Conservation (phyloP, 257 asterid genomes). For the Solanum etuberosum region DNA sequence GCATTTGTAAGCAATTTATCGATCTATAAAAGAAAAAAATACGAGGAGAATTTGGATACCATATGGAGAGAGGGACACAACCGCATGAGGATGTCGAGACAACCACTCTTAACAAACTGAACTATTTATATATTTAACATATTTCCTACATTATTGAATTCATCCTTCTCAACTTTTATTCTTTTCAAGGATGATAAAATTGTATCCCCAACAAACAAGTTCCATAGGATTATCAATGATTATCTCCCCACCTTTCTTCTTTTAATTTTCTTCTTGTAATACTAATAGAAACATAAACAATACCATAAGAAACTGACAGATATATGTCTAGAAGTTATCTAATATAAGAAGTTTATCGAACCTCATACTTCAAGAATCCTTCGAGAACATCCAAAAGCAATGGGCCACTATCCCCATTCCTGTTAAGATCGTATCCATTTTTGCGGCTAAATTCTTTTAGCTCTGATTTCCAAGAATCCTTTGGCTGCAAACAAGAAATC, state of each 20-base stretch:
- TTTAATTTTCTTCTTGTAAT: not conserved
- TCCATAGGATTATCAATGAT: not conserved
- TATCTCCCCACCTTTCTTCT: not conserved
- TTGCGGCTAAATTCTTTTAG: slow-evolving; percentile 84
- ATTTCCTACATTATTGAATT: not conserved
- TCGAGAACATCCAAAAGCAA: slow-evolving; percentile 95
- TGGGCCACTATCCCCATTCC: slow-evolving; percentile 90
- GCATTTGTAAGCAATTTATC: not conserved
- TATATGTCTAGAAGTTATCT: not conserved
- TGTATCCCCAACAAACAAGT: not conserved
- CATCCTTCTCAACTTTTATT: not conserved
- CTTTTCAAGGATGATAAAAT: not conserved
- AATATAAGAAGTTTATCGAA: slow-evolving; percentile 13
- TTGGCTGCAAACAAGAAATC: slow-evolving; percentile 39
- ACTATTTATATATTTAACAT: not conserved
- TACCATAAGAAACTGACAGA: not conserved
- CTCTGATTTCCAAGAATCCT: slow-evolving; percentile 91
- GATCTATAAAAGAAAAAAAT: not conserved
- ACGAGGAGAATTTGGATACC: not conserved
- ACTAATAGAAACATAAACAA: not conserved
- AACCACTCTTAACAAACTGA: not conserved
- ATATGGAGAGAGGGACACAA: not conserved
- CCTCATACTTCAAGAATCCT: slow-evolving; percentile 99
- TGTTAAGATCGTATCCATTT: slow-evolving; percentile 85
- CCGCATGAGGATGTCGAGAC: not conserved